A percentile compares a stretch with the other conserved stretches of the same genome.
phyloP scores from a whole-genome alignment of 2,329 filamentous ascomycete species.

The Catunica adiposa region DNA sequence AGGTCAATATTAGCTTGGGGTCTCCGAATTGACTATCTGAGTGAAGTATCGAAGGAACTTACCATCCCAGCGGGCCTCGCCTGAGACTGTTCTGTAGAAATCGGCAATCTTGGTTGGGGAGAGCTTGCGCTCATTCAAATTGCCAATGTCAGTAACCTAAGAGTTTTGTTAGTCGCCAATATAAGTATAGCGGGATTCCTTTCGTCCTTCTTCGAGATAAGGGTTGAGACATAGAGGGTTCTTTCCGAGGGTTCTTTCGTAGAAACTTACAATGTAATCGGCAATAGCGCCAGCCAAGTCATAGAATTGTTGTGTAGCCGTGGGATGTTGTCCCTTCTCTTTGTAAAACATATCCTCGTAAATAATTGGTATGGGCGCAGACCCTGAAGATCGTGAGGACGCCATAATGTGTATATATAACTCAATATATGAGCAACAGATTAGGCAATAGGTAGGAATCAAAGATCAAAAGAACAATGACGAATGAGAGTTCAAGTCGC shows the following conservation, averaged over 20 bases:
- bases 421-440: too few species aligned
- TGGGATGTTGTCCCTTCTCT: conserved; percentile 5
- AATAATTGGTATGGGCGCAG: conserved; percentile 5
- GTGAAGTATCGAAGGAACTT: conserved; percentile 14
- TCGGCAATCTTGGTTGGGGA: conserved; percentile 56
- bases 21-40: too few species aligned
- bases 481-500: neutral
- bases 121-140: conserved; percentile 34
- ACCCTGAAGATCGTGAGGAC: conserved; percentile 1
- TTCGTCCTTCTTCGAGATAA: neutral
- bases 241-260: neutral
- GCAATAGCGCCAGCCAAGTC: conserved; percentile 9
- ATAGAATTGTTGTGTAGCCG: conserved; percentile 9
- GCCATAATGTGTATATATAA: neutral
- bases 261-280: conserved; percentile 12
- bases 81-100: conserved; percentile 51
- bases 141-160: conserved; percentile 41
- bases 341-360: conserved; percentile 13
- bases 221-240: neutral
- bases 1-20: conserved; percentile 10
- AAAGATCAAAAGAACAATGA: neutral
- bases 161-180: neutral
- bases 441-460: too few species aligned
- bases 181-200: neutral
- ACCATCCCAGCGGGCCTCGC: conserved; percentile 58